phyloP scores from a whole-genome alignment of 176 grass and related monocot species.

The Otatea glauca region DNA sequence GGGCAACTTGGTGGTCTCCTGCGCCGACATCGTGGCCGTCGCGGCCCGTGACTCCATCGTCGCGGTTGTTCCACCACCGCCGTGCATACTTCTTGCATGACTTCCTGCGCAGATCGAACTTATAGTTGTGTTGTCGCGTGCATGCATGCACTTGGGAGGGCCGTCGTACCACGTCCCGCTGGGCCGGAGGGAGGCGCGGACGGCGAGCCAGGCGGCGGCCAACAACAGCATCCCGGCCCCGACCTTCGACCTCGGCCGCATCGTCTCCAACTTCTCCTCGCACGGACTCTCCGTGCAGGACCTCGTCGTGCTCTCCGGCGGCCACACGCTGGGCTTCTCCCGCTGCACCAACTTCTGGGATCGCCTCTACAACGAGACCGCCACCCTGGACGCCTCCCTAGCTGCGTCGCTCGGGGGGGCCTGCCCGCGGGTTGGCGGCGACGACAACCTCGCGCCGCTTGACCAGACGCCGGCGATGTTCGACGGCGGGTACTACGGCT shows the following conservation, averaged over 20 bases:
- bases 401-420: conserved; percentile 42
- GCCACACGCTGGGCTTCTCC: conserved; percentile 77
- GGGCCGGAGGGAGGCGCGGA: conserved; percentile 62
- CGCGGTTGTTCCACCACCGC: conserved; percentile 18
- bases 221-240: conserved; percentile 70
- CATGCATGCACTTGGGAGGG: conserved; percentile 59
- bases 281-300: conserved; percentile 61
- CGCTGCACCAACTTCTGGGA: conserved; percentile 64
- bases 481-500: conserved; percentile 63
- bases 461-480: conserved; percentile 58
- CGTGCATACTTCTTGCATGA: too few species aligned
- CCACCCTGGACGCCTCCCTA: conserved; percentile 54
- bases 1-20: conserved; percentile 75
- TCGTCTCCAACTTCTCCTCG: conserved; percentile 64
- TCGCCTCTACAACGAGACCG: conserved; percentile 52
- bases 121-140: background rate
- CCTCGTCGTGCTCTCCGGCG: conserved; percentile 73
- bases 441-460: conserved; percentile 62
- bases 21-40: conserved; percentile 71
- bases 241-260: conserved; percentile 46
- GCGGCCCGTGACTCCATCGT: conserved; percentile 76
- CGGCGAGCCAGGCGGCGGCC: conserved; percentile 72
- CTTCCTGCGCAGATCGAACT: too few species aligned
- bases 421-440: conserved; percentile 52
- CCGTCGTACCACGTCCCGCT: conserved; percentile 66